These are phyloP conservation scores for Lactarius quietus DNA, from an alignment of 768 basidiomycete species.

Conservation along the genomic window DNA sequence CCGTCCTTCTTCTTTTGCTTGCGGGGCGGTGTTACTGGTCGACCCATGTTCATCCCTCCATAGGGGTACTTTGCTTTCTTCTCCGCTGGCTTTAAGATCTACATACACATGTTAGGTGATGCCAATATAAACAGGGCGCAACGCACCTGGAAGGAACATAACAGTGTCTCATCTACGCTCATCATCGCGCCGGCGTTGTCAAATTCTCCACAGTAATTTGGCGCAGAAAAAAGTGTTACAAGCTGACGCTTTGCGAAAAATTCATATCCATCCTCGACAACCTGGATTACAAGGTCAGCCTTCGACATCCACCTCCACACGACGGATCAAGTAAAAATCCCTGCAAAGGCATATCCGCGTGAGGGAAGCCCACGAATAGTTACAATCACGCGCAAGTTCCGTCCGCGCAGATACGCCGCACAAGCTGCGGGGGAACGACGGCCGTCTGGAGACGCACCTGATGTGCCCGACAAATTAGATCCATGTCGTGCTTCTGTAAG, in stretches of 20 bases:
- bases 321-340: not conserved
- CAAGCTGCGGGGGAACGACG: conserved; percentile 10
- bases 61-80: conserved; percentile 96
- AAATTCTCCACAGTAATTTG: conserved; percentile 94
- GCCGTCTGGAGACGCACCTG: conserved; percentile 55
- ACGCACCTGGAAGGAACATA: conserved; percentile 95
- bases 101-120: conserved; percentile 13
- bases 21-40: conserved; percentile 92
- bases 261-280: conserved; percentile 98
- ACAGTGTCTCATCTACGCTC: conserved; percentile 95
- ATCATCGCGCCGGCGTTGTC: conserved; percentile 99
- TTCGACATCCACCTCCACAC: not conserved
- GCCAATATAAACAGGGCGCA: conserved; percentile 1
- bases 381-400: conserved; percentile 1
- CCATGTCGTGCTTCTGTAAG: conserved; percentile 99
- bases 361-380: not conserved
- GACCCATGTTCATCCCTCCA: conserved; percentile 80
- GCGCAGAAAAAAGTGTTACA: conserved; percentile 95
- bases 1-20: conserved; percentile 97
- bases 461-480: conserved; percentile 96
- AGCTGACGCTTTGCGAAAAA: conserved; percentile 98
- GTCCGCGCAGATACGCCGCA: not conserved
- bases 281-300: conserved; percentile 42
- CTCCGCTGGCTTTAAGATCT: conserved; percentile 99
- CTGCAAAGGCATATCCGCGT: not conserved